These are phyloP conservation scores for Leishmania turanica DNA, from an alignment of 208 protist species.

Conservation along the genomic window DNA sequence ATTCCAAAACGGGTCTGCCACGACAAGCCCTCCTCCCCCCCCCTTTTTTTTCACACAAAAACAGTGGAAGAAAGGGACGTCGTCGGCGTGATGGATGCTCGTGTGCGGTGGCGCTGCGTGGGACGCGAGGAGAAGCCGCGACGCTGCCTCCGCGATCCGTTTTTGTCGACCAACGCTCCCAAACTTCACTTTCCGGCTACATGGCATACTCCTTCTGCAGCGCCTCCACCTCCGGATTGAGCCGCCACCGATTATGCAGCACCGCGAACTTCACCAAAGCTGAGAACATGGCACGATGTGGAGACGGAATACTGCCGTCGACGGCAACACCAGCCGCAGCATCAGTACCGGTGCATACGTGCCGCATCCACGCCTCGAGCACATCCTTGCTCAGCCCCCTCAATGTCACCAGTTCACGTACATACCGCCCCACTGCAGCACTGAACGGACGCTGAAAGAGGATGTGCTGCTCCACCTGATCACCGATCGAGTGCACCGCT, in stretches of 20 bases:
- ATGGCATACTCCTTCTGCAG: slow-evolving; percentile 18
- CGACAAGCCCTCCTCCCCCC: not conserved
- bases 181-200: not conserved
- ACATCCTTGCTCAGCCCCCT: slow-evolving; percentile 31
- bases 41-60: no score
- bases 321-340: not conserved
- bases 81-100: not conserved
- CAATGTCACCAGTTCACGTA: slow-evolving; percentile 51
- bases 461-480: slow-evolving; percentile 34
- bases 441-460: slow-evolving; percentile 44
- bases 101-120: not conserved
- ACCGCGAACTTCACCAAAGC: slow-evolving; percentile 54
- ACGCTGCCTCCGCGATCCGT: not conserved
- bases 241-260: slow-evolving; percentile 33
- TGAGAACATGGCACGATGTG: slow-evolving; percentile 36
- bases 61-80: not conserved
- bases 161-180: not conserved
- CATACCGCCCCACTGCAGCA: slow-evolving; percentile 50
- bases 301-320: not conserved
- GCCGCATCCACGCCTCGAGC: slow-evolving; percentile 48
- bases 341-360: slow-evolving; percentile 10
- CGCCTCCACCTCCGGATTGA: slow-evolving; percentile 17
- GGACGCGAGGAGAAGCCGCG: no score
- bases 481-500: slow-evolving; percentile 4
- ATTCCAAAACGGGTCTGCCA: not conserved